phyloP scores from a whole-genome alignment of 108 stramenopile species.

The Hondaea fermentalgiana region DNA sequence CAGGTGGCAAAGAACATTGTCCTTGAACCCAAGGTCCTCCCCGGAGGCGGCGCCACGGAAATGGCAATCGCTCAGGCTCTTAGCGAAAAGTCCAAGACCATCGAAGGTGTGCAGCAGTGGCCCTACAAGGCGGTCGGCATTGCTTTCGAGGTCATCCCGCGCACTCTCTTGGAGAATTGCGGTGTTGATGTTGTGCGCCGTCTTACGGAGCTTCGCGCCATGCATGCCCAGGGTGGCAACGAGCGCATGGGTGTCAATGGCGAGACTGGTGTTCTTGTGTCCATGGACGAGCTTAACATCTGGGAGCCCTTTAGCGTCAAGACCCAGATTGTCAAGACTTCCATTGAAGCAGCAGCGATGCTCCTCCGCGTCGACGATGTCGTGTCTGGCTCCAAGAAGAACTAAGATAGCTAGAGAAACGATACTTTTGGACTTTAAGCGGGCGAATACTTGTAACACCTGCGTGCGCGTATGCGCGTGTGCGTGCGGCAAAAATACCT shows the following conservation, averaged over 20 bases:
- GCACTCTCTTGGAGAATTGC: conserved; percentile 96
- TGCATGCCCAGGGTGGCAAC: conserved; percentile 74
- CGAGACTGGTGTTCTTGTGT: conserved; percentile 78
- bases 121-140: conserved; percentile 90
- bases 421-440: too few species aligned
- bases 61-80: conserved; percentile 93
- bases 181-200: conserved; percentile 95
- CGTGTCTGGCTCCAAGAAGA: conserved; percentile 70
- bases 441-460: too few species aligned
- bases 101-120: conserved; percentile 70
- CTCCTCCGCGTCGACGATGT: conserved; percentile 89
- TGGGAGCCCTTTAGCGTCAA: conserved; percentile 99
- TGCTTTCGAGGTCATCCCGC: conserved; percentile 97
- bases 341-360: conserved; percentile 93
- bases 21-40: conserved; percentile 87
- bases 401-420: too few species aligned
- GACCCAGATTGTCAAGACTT: conserved; percentile 99
- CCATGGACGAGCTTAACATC: conserved; percentile 89
- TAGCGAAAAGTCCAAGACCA: conserved; percentile 40
- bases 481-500: too few species aligned
- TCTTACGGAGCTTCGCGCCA: conserved; percentile 87
- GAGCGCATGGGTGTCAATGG: conserved; percentile 87
- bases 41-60: conserved; percentile 98
- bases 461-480: too few species aligned
- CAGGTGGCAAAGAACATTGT: conserved; percentile 98